These are phyloP conservation scores for Truncatella angustata DNA, from an alignment of 2,329 filamentous ascomycete genomes.

Conservation along the genomic window DNA sequence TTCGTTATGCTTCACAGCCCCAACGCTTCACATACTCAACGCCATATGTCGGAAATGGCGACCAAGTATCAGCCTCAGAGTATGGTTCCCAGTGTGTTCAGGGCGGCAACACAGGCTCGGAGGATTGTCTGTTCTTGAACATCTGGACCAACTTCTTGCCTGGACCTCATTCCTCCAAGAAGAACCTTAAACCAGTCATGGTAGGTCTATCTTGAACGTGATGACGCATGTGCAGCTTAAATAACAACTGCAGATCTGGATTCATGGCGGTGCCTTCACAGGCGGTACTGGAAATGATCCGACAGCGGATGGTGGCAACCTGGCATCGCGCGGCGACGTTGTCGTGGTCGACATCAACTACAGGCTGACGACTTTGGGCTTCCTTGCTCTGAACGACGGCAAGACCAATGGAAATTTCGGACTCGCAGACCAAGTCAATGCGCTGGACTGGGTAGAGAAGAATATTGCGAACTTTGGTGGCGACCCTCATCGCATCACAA, in stretches of 20 bases:
- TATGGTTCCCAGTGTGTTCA: conserved; percentile 41
- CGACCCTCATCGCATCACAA: conserved; percentile 53
- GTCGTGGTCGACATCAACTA: conserved; percentile 62
- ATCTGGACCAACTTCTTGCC: conserved; percentile 42
- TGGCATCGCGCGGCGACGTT: conserved; percentile 57
- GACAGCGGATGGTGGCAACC: conserved; percentile 50
- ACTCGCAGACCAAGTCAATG: conserved; percentile 46
- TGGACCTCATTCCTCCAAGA: conserved; percentile 18
- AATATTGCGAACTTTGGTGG: conserved; percentile 56
- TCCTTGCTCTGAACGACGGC: conserved; percentile 50
- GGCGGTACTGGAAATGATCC: conserved; percentile 40
- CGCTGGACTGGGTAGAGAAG: conserved; percentile 47
- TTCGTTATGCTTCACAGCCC: conserved; percentile 44
- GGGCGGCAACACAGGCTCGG: conserved; percentile 29
- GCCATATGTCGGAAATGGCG: conserved; percentile 33
- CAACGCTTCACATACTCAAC: conserved; percentile 43
- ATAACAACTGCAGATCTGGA: conserved; percentile 27
- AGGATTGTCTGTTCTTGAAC: conserved; percentile 48
- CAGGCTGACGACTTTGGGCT: conserved; percentile 56
- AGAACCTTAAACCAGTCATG: conserved; percentile 33
- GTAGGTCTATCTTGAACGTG: conserved; percentile 11
- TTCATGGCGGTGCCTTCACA: conserved; percentile 54
- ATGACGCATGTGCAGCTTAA: no score
- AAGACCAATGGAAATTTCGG: conserved; percentile 47
- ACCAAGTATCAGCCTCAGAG: conserved; percentile 30